Conservation (phyloP, 129 eudicot genomes). For the Flaveria brownii region DNA sequence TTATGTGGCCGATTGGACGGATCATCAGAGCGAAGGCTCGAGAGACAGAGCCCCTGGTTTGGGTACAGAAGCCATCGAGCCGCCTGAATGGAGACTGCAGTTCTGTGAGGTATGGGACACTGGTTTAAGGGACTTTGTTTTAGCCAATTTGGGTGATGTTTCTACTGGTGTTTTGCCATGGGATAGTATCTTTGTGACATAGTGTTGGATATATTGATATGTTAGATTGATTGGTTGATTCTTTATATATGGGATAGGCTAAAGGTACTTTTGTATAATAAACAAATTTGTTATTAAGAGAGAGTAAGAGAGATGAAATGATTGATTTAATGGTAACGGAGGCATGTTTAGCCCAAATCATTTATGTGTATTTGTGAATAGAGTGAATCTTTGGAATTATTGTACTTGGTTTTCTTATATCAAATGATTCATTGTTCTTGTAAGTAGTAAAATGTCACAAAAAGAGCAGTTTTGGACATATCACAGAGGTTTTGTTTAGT, state of each 20-base stretch:
- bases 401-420: background rate
- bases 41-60: constrained; percentile 96
- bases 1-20: constrained; percentile 96
- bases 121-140: constrained; percentile 74
- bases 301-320: too few species aligned
- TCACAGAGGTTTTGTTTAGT: background rate
- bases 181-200: constrained; percentile 44
- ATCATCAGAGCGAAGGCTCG: constrained; percentile 85
- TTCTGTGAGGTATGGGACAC: constrained; percentile 99
- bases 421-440: constrained; percentile 16
- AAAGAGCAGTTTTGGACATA: background rate
- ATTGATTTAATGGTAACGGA: too few species aligned
- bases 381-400: too few species aligned
- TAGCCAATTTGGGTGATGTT: constrained; percentile 75
- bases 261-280: too few species aligned
- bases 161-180: constrained; percentile 78
- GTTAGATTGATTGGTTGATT: constrained; percentile 31
- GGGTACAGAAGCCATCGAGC: constrained; percentile 96
- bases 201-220: constrained; percentile 20
- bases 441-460: constrained; percentile 16
- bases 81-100: constrained; percentile 74
- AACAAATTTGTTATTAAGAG: too few species aligned
- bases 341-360: background rate
- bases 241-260: constrained; percentile 18
- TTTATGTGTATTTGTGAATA: background rate